phyloP scores from a whole-genome alignment of 257 asterid genomes.

The Paraleonurus japonicus region DNA sequence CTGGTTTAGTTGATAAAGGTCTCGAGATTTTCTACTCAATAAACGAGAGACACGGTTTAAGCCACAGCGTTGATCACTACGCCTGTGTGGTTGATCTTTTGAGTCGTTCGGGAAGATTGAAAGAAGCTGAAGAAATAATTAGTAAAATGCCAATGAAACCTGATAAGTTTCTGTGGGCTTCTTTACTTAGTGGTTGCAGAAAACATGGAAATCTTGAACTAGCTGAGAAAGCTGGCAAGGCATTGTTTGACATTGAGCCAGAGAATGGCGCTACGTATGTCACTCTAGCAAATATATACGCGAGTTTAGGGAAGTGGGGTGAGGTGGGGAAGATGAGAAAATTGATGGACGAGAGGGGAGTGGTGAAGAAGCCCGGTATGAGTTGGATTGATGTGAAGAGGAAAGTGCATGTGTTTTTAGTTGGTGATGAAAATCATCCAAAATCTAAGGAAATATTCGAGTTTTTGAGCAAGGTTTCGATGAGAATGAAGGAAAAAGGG shows the following conservation, averaged over 20 bases:
- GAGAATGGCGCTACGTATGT: slow-evolving; percentile 77
- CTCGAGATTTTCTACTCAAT: slow-evolving; percentile 64
- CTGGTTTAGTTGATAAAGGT: slow-evolving; percentile 75
- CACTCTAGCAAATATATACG: slow-evolving; percentile 68
- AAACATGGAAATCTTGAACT: slow-evolving; percentile 63
- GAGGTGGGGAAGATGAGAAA: slow-evolving; percentile 61
- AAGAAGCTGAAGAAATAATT: slow-evolving; percentile 65
- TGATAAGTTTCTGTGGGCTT: slow-evolving; percentile 71
- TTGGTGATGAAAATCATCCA: slow-evolving; percentile 57
- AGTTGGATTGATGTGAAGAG: slow-evolving; percentile 58
- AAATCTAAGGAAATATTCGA: slow-evolving; percentile 44
- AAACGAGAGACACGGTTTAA: slow-evolving; percentile 43
- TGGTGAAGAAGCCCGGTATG: slow-evolving; percentile 68
- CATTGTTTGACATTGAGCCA: slow-evolving; percentile 57
- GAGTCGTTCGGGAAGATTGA: slow-evolving; percentile 66
- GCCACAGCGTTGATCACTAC: slow-evolving; percentile 60
- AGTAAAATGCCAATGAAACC: slow-evolving; percentile 58
- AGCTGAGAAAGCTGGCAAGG: slow-evolving; percentile 53
- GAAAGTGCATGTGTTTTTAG: slow-evolving; percentile 52
- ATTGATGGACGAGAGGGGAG: slow-evolving; percentile 61
- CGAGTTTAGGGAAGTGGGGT: slow-evolving; percentile 60
- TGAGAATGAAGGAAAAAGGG: slow-evolving; percentile 73
- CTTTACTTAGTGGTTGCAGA: slow-evolving; percentile 74
- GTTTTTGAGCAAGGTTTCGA: slow-evolving; percentile 45
- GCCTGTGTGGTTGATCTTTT: slow-evolving; percentile 71